Percentiles rank a stretch among this genome's conserved stretches.
These are phyloP conservation scores for Digitaria exilis DNA, from an alignment of 202 grass and related monocot species.

Conservation along the genomic window DNA sequence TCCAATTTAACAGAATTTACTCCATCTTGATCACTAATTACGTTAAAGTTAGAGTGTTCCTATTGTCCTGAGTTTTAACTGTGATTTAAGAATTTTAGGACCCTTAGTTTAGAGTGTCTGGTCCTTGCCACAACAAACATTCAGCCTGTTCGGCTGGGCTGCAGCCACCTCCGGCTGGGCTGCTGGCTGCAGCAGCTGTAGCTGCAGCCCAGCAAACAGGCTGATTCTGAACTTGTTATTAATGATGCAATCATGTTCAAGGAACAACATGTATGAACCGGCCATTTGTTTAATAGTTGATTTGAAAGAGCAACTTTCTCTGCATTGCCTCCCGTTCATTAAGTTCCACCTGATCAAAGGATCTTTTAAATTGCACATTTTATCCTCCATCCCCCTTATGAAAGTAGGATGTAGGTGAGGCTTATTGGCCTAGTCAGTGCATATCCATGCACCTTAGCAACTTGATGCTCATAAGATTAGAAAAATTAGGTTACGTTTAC, in stretches of 20 bases:
- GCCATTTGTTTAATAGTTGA: neutral
- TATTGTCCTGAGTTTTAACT: neutral
- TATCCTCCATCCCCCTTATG: neutral
- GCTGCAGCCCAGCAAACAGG: no score
- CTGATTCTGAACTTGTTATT: neutral
- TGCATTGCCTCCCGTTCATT: neutral
- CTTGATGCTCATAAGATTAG: neutral
- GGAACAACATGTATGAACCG: neutral
- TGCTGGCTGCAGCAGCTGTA: no score
- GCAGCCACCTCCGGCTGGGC: no score
- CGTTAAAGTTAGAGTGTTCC: neutral
- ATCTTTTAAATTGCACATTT: neutral
- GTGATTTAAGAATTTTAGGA: neutral
- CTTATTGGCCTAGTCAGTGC: no score
- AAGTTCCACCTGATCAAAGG: neutral
- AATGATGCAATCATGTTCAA: neutral
- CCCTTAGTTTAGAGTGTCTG: neutral
- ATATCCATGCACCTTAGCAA: no score
- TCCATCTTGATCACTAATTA: neutral
- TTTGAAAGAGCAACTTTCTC: slow-evolving; percentile 3
- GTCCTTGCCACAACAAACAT: neutral
- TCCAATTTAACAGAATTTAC: neutral
- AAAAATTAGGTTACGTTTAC: neutral
- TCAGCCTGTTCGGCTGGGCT: no score
- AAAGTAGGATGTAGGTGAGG: no score